Conservation (phyloP, 768 basidiomycete species). For the Sarcodon sp. region DNA sequence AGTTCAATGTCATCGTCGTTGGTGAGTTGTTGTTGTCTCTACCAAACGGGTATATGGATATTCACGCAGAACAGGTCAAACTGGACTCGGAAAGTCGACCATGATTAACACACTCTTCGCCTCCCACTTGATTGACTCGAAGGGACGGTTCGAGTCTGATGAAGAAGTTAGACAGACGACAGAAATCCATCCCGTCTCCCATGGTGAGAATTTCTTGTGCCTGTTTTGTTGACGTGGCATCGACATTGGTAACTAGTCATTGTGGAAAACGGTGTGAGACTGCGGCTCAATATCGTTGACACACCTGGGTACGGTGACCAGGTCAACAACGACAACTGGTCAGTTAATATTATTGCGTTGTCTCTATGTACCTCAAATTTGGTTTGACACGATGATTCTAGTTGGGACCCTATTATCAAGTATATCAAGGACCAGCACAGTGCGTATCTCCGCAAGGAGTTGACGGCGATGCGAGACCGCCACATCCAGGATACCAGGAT, state of each 20-base stretch:
- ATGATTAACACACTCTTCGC: conserved; percentile 99
- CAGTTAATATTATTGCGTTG: conserved; percentile 14
- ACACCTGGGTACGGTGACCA: conserved; percentile 98
- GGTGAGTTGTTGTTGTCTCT: conserved; percentile 38
- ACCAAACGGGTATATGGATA: neutral
- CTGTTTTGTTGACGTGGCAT: neutral
- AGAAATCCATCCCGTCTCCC: conserved; percentile 89
- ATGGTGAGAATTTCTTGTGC: conserved; percentile 42
- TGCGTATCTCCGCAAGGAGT: conserved; percentile 95
- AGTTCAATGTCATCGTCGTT: conserved; percentile 97
- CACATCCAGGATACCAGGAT: conserved; percentile 98
- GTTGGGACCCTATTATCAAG: conserved; percentile 98
- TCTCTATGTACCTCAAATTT: neutral
- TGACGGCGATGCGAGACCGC: conserved; percentile 97
- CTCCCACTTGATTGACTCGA: conserved; percentile 94
- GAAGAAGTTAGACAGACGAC: conserved; percentile 92
- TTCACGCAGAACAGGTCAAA: conserved; percentile 58
- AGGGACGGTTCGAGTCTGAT: conserved; percentile 82
- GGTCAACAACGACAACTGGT: conserved; percentile 99
- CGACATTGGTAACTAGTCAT: conserved; percentile 50
- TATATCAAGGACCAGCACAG: conserved; percentile 99
- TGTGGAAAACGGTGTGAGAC: conserved; percentile 88
- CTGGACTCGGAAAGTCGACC: conserved; percentile 96
- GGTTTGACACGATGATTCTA: conserved; percentile 16
- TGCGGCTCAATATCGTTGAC: conserved; percentile 95